Evolutionary conservation across 805 yeast species (phyloP).

Genomic region (Ogataea wickerhamii): DNA sequence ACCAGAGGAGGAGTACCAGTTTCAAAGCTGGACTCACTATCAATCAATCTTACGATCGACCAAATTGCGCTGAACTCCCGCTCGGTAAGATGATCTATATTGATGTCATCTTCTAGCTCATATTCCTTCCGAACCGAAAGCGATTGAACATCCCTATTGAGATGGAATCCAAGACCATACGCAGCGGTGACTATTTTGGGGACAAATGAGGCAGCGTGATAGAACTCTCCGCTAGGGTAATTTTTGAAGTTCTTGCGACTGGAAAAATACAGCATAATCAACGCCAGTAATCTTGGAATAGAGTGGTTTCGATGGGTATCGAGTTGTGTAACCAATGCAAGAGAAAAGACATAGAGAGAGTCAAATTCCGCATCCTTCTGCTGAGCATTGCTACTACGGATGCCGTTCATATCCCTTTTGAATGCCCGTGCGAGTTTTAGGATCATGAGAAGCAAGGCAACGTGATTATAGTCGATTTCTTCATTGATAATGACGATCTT

Average conservation of each 20-base stretch:
- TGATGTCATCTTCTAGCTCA: neutral
- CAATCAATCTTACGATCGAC: conserved; percentile 18
- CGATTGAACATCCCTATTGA: conserved; percentile 1
- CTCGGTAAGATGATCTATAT: conserved; percentile 6
- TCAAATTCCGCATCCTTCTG: conserved; percentile 9
- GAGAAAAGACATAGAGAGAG: conserved; percentile 14
- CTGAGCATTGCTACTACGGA: neutral
- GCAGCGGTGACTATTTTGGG: conserved; percentile 23
- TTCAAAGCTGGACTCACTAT: conserved; percentile 21
- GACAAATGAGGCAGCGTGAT: conserved; percentile 15
- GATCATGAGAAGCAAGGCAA: conserved; percentile 20
- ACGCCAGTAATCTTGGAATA: conserved; percentile 19
- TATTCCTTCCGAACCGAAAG: neutral
- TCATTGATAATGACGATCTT: conserved; percentile 11
- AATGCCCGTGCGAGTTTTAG: conserved; percentile 8
- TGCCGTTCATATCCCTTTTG: neutral
- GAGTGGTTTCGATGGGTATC: conserved; percentile 11
- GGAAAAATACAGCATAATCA: conserved; percentile 19
- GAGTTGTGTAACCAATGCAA: conserved; percentile 18
- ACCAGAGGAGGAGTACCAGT: conserved; percentile 23
- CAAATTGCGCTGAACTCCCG: conserved; percentile 21
- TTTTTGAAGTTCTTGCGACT: conserved; percentile 9
- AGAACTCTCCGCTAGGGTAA: conserved; percentile 16
- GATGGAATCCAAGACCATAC: conserved; percentile 19
- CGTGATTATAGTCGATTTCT: conserved; percentile 20